Evolutionary conservation across 371 early-diverging fungal genomes (phyloP).

Genomic region (Capillidium rhysosporum): DNA sequence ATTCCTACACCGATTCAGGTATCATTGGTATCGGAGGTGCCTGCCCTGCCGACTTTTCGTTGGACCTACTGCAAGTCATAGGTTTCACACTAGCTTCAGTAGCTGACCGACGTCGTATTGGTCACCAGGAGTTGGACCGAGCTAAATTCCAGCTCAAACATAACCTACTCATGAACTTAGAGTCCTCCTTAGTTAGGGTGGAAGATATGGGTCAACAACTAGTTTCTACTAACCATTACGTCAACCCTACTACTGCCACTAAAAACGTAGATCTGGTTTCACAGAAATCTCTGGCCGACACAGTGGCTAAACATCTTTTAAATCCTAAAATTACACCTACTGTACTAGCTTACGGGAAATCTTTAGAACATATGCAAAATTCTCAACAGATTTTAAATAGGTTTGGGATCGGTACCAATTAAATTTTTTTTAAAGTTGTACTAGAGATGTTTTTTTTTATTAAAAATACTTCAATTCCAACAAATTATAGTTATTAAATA

Average conservation of each 20-base stretch:
- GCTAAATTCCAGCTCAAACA: constrained; percentile 92
- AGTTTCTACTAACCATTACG: constrained; percentile 51
- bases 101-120: constrained; percentile 23
- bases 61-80: constrained; percentile 54
- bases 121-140: constrained; percentile 43
- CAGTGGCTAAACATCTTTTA: constrained; percentile 15
- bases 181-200: constrained; percentile 74
- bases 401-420: constrained; percentile 2
- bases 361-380: not conserved
- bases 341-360: not conserved
- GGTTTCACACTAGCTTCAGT: constrained; percentile 60
- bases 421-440: too few relatives aligned
- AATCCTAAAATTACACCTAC: not conserved
- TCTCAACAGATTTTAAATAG: not conserved
- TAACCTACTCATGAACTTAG: constrained; percentile 80
- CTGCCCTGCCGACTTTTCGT: constrained; percentile 44
- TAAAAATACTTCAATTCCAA: too few relatives aligned
- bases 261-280: constrained; percentile 47
- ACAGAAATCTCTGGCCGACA: constrained; percentile 44
- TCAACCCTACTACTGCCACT: constrained; percentile 57
- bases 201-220: constrained; percentile 91
- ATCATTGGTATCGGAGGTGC: constrained; percentile 88
- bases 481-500: too few relatives aligned
- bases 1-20: constrained; percentile 75
- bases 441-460: too few relatives aligned